Conservation (phyloP, 2,329 filamentous ascomycete species). For the Fusarium sp. region DNA sequence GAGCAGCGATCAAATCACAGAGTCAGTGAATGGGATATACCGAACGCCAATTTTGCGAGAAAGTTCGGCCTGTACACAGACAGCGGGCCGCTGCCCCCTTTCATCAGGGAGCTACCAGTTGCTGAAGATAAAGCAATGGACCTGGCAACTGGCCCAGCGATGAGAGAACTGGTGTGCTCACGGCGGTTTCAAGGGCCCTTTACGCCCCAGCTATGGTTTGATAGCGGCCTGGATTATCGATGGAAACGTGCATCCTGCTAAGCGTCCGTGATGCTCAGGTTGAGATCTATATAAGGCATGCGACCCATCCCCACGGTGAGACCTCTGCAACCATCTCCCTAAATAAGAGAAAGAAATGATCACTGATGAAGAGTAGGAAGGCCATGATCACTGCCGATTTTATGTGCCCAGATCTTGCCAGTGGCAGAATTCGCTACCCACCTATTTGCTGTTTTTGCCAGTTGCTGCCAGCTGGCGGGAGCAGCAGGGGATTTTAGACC, state of each 20-base stretch:
- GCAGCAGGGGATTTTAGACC: not conserved
- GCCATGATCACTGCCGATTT: not conserved
- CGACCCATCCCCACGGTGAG: not conserved
- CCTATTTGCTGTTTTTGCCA: not conserved
- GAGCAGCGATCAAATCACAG: slow-evolving; percentile 15
- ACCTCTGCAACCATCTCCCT: not conserved
- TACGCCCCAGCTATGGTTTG: slow-evolving; percentile 59
- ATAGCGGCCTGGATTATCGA: slow-evolving; percentile 58
- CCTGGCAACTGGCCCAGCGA: slow-evolving; percentile 45
- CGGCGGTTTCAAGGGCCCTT: slow-evolving; percentile 57
- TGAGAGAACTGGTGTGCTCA: slow-evolving; percentile 43
- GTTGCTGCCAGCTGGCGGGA: not conserved
- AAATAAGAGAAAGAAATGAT: not conserved
- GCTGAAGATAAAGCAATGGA: slow-evolving; percentile 57
- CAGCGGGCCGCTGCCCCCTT: slow-evolving; percentile 48
- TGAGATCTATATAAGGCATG: not conserved
- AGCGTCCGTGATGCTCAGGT: not conserved
- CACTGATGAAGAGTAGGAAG: not conserved
- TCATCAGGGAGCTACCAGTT: slow-evolving; percentile 54
- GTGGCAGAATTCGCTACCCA: not conserved
- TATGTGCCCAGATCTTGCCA: not conserved
- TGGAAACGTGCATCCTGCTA: slow-evolving; percentile 44
- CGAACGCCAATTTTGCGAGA: slow-evolving; percentile 59
- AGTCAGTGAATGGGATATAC: slow-evolving; percentile 53
- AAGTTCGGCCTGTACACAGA: slow-evolving; percentile 54